A percentile compares a stretch with the other conserved stretches of the same genome.
Conservation (phyloP, 371 early-diverging fungal species). For the Edhazardia aedis region DNA sequence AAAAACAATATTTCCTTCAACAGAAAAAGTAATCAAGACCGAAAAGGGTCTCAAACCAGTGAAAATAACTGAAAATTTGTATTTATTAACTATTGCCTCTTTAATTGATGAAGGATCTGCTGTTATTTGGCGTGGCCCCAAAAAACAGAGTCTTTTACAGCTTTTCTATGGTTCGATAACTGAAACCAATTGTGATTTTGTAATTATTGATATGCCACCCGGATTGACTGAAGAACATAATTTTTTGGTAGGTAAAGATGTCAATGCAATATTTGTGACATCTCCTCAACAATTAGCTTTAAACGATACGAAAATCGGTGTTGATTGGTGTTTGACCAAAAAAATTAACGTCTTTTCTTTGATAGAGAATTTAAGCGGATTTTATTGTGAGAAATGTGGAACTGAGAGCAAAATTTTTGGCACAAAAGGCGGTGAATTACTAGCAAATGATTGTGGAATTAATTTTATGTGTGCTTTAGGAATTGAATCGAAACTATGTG, state of each 20-base stretch:
- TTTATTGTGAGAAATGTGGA: conserved; percentile 68
- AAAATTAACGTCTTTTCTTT: conserved; percentile 68
- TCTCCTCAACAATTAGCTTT: conserved; percentile 88
- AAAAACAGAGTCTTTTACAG: conserved; percentile 52
- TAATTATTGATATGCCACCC: conserved; percentile 91
- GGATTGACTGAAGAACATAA: conserved; percentile 89
- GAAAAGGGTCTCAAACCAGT: conserved; percentile 38
- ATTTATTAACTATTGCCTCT: conserved; percentile 78
- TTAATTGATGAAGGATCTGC: conserved; percentile 70
- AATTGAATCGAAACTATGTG: too few species aligned
- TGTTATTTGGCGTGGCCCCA: conserved; percentile 92
- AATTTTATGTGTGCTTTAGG: too few species aligned
- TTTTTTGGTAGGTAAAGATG: conserved; percentile 56
- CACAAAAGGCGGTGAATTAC: not conserved
- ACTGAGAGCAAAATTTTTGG: not conserved
- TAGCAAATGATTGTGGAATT: too few species aligned
- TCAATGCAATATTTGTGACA: conserved; percentile 62
- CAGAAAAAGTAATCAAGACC: conserved; percentile 11
- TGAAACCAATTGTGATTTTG: conserved; percentile 66
- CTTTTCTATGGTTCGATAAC: conserved; percentile 83
- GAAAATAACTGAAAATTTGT: conserved; percentile 48
- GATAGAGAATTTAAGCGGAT: conserved; percentile 91
- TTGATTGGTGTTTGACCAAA: conserved; percentile 75
- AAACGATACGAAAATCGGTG: conserved; percentile 74
- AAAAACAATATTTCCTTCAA: conserved; percentile 61